Conservation (phyloP, 129 eudicot species). For the Rutidosis leptorrhynchoides region DNA sequence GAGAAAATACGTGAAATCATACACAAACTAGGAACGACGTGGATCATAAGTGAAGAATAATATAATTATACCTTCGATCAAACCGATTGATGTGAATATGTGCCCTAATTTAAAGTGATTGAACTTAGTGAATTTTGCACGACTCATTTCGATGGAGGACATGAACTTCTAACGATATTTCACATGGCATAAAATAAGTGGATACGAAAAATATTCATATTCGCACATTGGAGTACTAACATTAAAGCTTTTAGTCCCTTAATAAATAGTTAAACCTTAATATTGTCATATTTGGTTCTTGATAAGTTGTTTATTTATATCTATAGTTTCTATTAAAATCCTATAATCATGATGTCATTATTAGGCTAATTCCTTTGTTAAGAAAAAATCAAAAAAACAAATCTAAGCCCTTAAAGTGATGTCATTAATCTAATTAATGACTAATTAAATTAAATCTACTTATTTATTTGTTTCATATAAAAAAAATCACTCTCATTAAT, state of each 20-base stretch:
- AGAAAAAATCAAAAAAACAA: no score
- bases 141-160: background rate
- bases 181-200: background rate
- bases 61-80: background rate
- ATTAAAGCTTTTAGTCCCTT: background rate
- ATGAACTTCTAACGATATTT: background rate
- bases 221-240: background rate
- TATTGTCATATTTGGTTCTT: background rate
- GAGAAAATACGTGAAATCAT: constrained; percentile 14
- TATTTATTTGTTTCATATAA: no score
- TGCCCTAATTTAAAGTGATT: background rate
- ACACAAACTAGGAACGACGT: background rate
- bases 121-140: background rate
- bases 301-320: background rate
- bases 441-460: no score
- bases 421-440: no score
- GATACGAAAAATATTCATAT: background rate
- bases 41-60: background rate
- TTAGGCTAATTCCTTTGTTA: no score
- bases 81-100: background rate
- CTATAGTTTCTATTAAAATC: no score
- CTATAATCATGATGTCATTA: no score
- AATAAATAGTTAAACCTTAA: background rate
- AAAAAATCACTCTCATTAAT: no score
- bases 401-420: no score